phyloP scores from a whole-genome alignment of 257 asterid genomes.

The Penstemon eatonii region DNA sequence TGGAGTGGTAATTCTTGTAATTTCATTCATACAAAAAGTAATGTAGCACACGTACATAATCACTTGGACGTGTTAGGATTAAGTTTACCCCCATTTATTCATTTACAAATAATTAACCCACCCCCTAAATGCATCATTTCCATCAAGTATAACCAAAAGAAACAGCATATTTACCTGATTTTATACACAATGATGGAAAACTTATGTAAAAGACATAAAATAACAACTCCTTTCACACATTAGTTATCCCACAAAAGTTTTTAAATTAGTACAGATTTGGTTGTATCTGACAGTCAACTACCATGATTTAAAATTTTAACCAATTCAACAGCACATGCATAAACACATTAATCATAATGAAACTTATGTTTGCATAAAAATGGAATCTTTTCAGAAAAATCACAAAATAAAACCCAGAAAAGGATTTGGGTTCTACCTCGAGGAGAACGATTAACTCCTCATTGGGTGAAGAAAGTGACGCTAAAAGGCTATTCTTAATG shows the following conservation, averaged over 20 bases:
- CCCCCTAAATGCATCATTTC: neutral
- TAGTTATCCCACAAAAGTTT: too few species aligned
- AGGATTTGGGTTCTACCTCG: conserved; percentile 30
- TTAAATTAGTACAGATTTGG: too few species aligned
- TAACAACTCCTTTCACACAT: too few species aligned
- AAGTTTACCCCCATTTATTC: neutral
- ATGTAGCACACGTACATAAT: neutral
- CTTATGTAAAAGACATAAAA: too few species aligned
- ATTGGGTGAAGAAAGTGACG: conserved; percentile 24
- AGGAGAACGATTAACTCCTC: conserved; percentile 39
- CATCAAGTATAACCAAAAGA: conserved; percentile 19
- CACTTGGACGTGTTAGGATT: too few species aligned
- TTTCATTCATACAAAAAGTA: conserved; percentile 47
- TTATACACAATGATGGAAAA: too few species aligned
- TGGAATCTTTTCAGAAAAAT: neutral
- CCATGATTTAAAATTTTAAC: too few species aligned
- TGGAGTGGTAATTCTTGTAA: conserved; percentile 57
- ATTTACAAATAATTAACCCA: conserved; percentile 10
- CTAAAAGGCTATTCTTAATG: conserved; percentile 34
- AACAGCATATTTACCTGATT: too few species aligned
- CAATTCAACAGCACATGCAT: too few species aligned
- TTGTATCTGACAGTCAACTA: too few species aligned
- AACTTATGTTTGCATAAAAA: conserved; percentile 9
- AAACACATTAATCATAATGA: conserved; percentile 16
- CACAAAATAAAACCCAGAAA: neutral